These are phyloP conservation scores for Oenanthe sinensis DNA, from an alignment of 129 eudicot species.

Conservation along the genomic window DNA sequence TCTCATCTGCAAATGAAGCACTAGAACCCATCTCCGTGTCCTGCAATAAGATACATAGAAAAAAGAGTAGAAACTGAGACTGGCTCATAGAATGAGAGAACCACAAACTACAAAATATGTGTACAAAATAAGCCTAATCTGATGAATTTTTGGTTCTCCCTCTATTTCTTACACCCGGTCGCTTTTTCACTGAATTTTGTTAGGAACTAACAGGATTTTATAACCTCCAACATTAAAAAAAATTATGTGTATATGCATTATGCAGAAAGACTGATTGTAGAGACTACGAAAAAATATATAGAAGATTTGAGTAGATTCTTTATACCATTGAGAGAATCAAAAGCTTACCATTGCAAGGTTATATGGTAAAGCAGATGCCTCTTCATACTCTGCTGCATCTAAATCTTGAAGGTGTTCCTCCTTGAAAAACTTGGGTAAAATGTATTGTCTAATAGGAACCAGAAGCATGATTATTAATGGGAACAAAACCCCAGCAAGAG, in stretches of 20 bases:
- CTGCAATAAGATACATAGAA: background rate
- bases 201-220: background rate
- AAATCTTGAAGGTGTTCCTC: slow-evolving; percentile 11
- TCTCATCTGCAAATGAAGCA: slow-evolving; percentile 6
- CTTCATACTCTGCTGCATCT: slow-evolving; percentile 16
- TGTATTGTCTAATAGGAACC: slow-evolving; percentile 9
- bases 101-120: background rate
- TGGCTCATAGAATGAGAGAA: background rate
- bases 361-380: slow-evolving; percentile 17
- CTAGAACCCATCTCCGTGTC: slow-evolving; percentile 9
- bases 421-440: slow-evolving; percentile 11
- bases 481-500: slow-evolving; percentile 13
- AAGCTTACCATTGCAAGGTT: slow-evolving; percentile 14
- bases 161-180: background rate
- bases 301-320: background rate
- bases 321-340: background rate
- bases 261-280: background rate
- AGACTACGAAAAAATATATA: background rate
- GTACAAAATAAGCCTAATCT: background rate
- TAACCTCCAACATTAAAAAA: background rate
- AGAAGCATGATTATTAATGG: slow-evolving; percentile 20
- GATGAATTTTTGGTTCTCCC: background rate
- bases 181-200: background rate
- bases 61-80: background rate
- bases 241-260: background rate